Base-by-base conservation (phyloP, 331 rosid species). In the Ulmus americana region DNA sequence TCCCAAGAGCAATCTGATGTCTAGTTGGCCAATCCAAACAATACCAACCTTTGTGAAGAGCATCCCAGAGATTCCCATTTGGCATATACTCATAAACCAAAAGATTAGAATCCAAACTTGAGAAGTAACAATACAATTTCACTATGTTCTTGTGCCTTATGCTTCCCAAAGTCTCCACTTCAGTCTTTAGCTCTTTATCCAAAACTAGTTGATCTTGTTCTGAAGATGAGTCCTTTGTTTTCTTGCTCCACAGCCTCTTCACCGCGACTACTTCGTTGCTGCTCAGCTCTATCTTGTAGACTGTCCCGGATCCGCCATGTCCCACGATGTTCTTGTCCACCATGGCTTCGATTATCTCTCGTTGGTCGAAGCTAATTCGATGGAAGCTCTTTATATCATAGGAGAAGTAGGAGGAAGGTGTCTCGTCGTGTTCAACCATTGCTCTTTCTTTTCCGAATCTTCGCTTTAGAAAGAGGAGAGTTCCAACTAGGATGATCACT, bases 61-160 rank as follows among this genome's bases (percentile, higher is more conserved):
- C 96, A 70, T 94, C 97, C 95, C 95, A 94, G 3, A 94, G 83
- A 55, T 86, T 94, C 40, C 99, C 99, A 14, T 94, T 94, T 1
- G 91, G 84, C 97, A 94, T 87, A 55, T 77, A 90, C 76, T 94
- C 99, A 63, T 94, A 94, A 59, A 94, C 91, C 82, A 94, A 70
- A 38, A 94, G 77, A 20, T 76, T 87, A 51, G 88, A 83, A 8
- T 94, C 85, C 76, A 73, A 59, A 47, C 94, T 83, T 5, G 99
- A 82, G 80, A 94, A 84, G 58, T 86, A 87, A 74, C 97, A 82
- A 41, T 82, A 94, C 0, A 94, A 38, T 61, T 90, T 94, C 44
- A 94, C 99, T 40, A 94, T 94, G 77, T 94, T 94, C 64, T 76
- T 94, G 81, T 94, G 99, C 52, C 99, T 79, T 64, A 94, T 82